A percentile compares a stretch with the other conserved stretches of the same genome.
Evolutionary conservation across 2,329 filamentous ascomycete genomes (phyloP).

Genomic region (Dichotomopilus funicola): DNA sequence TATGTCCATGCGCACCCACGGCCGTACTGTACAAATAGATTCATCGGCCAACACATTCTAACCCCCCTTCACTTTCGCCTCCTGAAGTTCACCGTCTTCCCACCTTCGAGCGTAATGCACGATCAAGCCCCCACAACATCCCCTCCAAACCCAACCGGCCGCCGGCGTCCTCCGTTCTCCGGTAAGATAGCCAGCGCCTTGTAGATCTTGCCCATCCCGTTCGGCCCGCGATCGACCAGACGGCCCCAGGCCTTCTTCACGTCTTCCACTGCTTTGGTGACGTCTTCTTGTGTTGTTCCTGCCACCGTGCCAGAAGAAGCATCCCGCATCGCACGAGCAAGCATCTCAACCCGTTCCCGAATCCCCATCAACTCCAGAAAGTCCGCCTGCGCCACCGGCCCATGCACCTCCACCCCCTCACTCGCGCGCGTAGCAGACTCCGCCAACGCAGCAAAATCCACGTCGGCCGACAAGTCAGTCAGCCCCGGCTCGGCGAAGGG

Average conservation of each 20-base stretch:
- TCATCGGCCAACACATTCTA: too few species aligned
- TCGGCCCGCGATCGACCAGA: conserved; percentile 72
- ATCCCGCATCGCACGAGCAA: conserved; percentile 44
- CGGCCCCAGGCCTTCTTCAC: conserved; percentile 72
- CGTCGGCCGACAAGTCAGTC: conserved; percentile 85
- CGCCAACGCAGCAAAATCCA: conserved; percentile 83
- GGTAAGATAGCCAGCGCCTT: conserved; percentile 89
- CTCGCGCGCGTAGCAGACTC: conserved; percentile 73
- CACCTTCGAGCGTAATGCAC: neutral
- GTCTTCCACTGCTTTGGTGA: conserved; percentile 46
- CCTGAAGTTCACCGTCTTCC: neutral
- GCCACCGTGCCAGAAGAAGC: conserved; percentile 3
- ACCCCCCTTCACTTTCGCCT: too few species aligned
- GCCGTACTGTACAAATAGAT: too few species aligned
- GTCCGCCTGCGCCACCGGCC: conserved; percentile 75
- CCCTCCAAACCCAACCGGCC: conserved; percentile 89
- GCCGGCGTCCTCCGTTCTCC: conserved; percentile 63
- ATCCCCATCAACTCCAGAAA: conserved; percentile 83
- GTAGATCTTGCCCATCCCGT: conserved; percentile 91
- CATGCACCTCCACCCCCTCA: conserved; percentile 81
- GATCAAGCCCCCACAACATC: conserved; percentile 36
- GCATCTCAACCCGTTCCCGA: conserved; percentile 62
- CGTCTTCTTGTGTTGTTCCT: conserved; percentile 7
- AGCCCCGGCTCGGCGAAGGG: conserved; percentile 74
- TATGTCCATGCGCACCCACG: too few species aligned